phyloP scores from a whole-genome alignment of 768 basidiomycete genomes.

The Suillus variegatus region DNA sequence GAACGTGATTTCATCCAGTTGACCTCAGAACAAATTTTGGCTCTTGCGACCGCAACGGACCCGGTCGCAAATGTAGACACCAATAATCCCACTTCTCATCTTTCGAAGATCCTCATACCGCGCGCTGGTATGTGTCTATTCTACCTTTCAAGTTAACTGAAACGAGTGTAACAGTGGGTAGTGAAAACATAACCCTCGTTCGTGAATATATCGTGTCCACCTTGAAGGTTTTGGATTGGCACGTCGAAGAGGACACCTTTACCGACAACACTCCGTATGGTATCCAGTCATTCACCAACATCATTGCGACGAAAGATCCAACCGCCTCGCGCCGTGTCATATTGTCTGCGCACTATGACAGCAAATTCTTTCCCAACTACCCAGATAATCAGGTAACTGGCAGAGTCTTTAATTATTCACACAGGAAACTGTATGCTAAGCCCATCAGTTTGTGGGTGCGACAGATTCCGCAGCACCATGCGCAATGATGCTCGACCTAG shows the following conservation, averaged over 20 bases:
- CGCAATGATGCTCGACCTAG: slow-evolving; percentile 91
- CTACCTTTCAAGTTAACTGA: background rate
- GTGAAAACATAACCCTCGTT: slow-evolving; percentile 78
- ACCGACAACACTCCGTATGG: slow-evolving; percentile 81
- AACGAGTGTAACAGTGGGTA: slow-evolving; percentile 50
- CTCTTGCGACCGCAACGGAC: slow-evolving; percentile 58
- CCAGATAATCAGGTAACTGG: slow-evolving; percentile 72
- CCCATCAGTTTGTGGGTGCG: slow-evolving; percentile 85
- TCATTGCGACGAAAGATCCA: slow-evolving; percentile 96
- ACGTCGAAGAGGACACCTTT: slow-evolving; percentile 85
- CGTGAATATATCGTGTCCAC: slow-evolving; percentile 78
- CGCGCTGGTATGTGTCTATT: slow-evolving; percentile 59
- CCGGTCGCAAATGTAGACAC: slow-evolving; percentile 70
- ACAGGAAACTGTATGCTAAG: background rate
- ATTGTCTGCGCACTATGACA: slow-evolving; percentile 92
- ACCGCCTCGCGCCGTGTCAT: slow-evolving; percentile 76
- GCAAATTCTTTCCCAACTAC: slow-evolving; percentile 77
- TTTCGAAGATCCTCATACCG: slow-evolving; percentile 86
- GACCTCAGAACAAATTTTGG: slow-evolving; percentile 49
- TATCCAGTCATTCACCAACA: slow-evolving; percentile 76
- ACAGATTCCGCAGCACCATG: slow-evolving; percentile 97
- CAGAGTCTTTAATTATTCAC: background rate
- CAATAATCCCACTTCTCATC: slow-evolving; percentile 63
- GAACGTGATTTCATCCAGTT: slow-evolving; percentile 43
- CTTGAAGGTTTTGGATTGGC: slow-evolving; percentile 77